Percentiles rank a stretch among this genome's conserved stretches.
These are phyloP conservation scores for Elongisporangium senticosum DNA, from an alignment of 352 stramenopile genomes.

Conservation along the genomic window DNA sequence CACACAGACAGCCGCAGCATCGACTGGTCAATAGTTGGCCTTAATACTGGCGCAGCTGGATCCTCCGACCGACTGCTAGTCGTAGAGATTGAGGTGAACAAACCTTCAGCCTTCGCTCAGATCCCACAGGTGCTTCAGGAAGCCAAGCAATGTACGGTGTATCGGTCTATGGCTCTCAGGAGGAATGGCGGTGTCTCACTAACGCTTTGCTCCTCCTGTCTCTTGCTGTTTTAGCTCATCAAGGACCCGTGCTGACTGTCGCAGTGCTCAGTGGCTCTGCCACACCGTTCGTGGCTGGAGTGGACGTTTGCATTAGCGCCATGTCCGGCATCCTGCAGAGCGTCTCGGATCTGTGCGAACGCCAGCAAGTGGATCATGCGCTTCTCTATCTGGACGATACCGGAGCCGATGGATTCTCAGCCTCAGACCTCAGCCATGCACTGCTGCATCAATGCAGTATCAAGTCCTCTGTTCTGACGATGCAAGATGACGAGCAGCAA, in stretches of 20 bases:
- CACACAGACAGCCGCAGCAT: constrained; percentile 6
- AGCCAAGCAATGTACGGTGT: neutral
- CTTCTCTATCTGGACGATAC: constrained; percentile 7
- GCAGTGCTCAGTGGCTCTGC: constrained; percentile 20
- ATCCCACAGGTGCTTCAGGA: neutral
- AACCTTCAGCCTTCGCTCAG: constrained; percentile 1
- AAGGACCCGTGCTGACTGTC: neutral
- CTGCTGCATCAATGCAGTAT: constrained; percentile 36
- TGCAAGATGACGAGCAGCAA: neutral
- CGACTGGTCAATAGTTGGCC: constrained; percentile 15
- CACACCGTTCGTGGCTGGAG: constrained; percentile 5
- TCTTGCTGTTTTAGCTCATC: neutral
- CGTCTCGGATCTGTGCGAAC: constrained; percentile 15
- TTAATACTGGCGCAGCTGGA: constrained; percentile 7
- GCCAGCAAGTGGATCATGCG: constrained; percentile 7
- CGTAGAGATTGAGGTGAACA: constrained; percentile 34
- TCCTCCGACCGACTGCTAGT: constrained; percentile 13
- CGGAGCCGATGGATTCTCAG: neutral
- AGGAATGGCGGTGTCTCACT: neutral
- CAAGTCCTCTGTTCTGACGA: constrained; percentile 7
- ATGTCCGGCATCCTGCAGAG: constrained; percentile 25
- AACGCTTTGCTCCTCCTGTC: too few species aligned
- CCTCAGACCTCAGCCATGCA: neutral
- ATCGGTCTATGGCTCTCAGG: neutral
- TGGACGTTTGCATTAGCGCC: constrained; percentile 30